phyloP scores from a whole-genome alignment of 2,329 filamentous ascomycete genomes.

The Sclerotinia borealis region DNA sequence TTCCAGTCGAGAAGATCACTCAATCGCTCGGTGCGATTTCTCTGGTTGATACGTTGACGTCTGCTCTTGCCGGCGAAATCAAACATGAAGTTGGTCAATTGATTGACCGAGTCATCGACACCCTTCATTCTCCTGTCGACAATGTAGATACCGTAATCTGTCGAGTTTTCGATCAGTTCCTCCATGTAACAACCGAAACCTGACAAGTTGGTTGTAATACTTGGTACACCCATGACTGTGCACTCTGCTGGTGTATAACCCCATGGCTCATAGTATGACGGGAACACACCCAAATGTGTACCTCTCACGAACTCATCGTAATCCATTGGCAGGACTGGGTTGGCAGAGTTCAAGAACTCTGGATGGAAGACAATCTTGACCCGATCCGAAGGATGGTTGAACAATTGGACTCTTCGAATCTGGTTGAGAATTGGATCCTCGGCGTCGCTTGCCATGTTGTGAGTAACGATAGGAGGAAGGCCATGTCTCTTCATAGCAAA shows the following conservation, averaged over 20 bases:
- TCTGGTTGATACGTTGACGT: conserved; percentile 95
- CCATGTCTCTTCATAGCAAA: conserved; percentile 94
- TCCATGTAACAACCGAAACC: conserved; percentile 99
- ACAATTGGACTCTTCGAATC: conserved; percentile 89
- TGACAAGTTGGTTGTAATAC: conserved; percentile 95
- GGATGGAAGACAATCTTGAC: conserved; percentile 99
- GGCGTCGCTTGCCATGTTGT: conserved; percentile 94
- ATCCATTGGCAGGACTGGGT: conserved; percentile 90
- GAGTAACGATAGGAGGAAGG: conserved; percentile 91
- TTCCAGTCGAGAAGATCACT: conserved; percentile 98
- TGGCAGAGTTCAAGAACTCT: conserved; percentile 92
- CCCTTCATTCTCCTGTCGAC: conserved; percentile 93
- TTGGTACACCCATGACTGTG: conserved; percentile 97
- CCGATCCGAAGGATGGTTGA: conserved; percentile 90
- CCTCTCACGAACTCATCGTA: conserved; percentile 98
- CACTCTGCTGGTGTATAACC: conserved; percentile 97
- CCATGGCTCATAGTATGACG: conserved; percentile 99
- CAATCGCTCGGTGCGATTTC: conserved; percentile 90
- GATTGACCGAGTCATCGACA: conserved; percentile 94
- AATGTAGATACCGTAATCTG: conserved; percentile 98
- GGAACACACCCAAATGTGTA: conserved; percentile 90
- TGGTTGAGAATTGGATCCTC: conserved; percentile 96
- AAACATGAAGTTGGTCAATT: conserved; percentile 86
- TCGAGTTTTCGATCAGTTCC: conserved; percentile 94
- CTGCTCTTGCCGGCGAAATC: conserved; percentile 91